phyloP scores from a whole-genome alignment of 805 yeast species.

The Yamadazyma sp. region DNA sequence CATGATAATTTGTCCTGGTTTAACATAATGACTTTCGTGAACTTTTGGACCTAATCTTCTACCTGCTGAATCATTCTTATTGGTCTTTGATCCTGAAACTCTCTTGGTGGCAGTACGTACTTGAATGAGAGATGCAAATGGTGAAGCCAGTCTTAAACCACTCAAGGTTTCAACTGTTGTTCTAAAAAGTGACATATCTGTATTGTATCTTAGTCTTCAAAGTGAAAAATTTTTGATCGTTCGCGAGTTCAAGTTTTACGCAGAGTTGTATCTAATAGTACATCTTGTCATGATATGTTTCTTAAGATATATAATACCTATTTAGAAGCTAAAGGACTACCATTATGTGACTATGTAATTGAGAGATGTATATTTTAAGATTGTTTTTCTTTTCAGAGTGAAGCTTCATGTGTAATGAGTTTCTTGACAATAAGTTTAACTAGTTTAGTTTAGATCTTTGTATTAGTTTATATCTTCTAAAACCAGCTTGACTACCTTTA shows the following conservation, averaged over 20 bases:
- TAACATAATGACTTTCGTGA: constrained; percentile 72
- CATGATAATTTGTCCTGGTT: constrained; percentile 82
- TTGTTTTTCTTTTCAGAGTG: too few species aligned
- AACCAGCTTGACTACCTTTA: neutral
- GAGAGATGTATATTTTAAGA: too few species aligned
- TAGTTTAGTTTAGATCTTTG: too few species aligned
- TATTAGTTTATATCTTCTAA: too few species aligned
- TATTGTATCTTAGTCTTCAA: constrained; percentile 1
- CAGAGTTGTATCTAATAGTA: too few species aligned
- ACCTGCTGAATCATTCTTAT: constrained; percentile 93
- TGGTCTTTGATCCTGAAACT: constrained; percentile 93
- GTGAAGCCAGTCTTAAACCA: neutral
- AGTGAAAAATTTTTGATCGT: constrained; percentile 6
- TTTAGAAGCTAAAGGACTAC: too few species aligned
- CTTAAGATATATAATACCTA: too few species aligned
- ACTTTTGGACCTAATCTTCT: constrained; percentile 89
- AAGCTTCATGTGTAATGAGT: too few species aligned
- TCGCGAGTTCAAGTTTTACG: constrained; percentile 1
- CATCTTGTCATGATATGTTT: too few species aligned
- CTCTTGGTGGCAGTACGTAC: constrained; percentile 90
- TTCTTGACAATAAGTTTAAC: too few species aligned
- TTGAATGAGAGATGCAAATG: constrained; percentile 19
- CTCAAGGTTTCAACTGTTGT: constrained; percentile 1
- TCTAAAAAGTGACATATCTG: too few species aligned
- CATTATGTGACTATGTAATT: too few species aligned